Conservation (phyloP, 2,329 filamentous ascomycete genomes). For the Apiospora marii region DNA sequence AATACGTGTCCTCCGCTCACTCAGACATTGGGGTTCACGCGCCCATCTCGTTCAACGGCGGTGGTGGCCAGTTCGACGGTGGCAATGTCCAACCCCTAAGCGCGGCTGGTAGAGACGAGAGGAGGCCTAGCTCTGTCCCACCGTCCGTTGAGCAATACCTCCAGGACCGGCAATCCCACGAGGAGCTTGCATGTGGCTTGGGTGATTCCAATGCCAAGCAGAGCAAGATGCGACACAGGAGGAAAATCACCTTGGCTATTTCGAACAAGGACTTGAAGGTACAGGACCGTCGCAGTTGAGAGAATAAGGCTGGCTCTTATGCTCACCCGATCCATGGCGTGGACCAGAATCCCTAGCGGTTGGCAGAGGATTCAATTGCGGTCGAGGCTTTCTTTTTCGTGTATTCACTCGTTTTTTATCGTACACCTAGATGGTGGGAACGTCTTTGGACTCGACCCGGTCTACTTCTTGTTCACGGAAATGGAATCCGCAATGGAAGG, state of each 20-base stretch:
- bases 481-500: neutral
- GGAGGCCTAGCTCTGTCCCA: neutral
- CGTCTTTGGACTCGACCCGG: neutral
- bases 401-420: neutral
- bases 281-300: neutral
- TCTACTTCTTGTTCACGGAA: neutral
- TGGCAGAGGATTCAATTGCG: neutral
- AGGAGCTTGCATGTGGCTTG: constrained; percentile 19
- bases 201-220: neutral
- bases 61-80: neutral
- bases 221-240: neutral
- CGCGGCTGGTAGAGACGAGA: neutral
- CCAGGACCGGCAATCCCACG: constrained; percentile 21
- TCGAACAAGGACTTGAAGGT: constrained; percentile 4
- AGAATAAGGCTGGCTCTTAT: neutral
- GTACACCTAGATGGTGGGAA: neutral
- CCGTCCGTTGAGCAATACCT: constrained; percentile 25
- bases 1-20: neutral
- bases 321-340: neutral
- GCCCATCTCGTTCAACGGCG: neutral
- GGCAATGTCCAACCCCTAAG: neutral
- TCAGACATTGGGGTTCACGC: neutral
- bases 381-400: neutral
- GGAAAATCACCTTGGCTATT: neutral
- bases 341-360: neutral